These are phyloP conservation scores for Kodamaea kakaduensis DNA, from an alignment of 805 yeast genomes.

Conservation along the genomic window DNA sequence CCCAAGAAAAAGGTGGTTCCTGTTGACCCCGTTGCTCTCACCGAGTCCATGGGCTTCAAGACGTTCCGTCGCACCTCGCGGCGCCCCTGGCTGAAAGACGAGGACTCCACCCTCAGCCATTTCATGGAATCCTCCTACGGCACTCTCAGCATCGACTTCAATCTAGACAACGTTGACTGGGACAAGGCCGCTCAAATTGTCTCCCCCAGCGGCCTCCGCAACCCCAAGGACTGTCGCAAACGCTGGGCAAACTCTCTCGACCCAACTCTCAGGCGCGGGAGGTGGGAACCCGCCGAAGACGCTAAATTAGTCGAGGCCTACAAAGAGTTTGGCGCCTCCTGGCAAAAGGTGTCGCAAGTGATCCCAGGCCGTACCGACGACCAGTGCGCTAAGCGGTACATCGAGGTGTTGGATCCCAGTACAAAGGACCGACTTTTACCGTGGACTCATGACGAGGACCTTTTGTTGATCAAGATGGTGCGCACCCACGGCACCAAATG, in stretches of 20 bases:
- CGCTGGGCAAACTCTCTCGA: slow-evolving; percentile 85
- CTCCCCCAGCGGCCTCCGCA: slow-evolving; percentile 46
- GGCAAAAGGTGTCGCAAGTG: slow-evolving; percentile 78
- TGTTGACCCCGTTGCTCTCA: slow-evolving; percentile 53
- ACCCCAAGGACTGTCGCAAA: slow-evolving; percentile 79
- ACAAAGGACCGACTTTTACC: slow-evolving; percentile 72
- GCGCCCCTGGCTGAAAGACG: slow-evolving; percentile 72
- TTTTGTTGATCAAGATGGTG: slow-evolving; percentile 61
- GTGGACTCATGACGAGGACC: slow-evolving; percentile 79
- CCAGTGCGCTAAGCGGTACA: slow-evolving; percentile 89
- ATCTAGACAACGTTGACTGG: slow-evolving; percentile 53
- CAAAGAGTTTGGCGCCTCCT: slow-evolving; percentile 66
- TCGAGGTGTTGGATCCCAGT: slow-evolving; percentile 81
- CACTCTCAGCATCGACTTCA: slow-evolving; percentile 23
- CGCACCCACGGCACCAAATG: slow-evolving; percentile 79
- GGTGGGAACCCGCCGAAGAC: slow-evolving; percentile 85
- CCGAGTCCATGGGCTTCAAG: slow-evolving; percentile 71
- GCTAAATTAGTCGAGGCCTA: slow-evolving; percentile 58
- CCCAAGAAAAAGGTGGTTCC: slow-evolving; percentile 17
- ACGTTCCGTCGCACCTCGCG: slow-evolving; percentile 62
- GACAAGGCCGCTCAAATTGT: slow-evolving; percentile 45
- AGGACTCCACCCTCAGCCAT: slow-evolving; percentile 52
- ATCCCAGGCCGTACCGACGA: slow-evolving; percentile 88
- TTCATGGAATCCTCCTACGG: slow-evolving; percentile 37
- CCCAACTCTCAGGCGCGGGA: slow-evolving; percentile 77